Percentiles rank a stretch among this genome's conserved stretches.
These are phyloP conservation scores for Clitopilus hobsonii DNA, from an alignment of 768 basidiomycete genomes.

Conservation along the genomic window DNA sequence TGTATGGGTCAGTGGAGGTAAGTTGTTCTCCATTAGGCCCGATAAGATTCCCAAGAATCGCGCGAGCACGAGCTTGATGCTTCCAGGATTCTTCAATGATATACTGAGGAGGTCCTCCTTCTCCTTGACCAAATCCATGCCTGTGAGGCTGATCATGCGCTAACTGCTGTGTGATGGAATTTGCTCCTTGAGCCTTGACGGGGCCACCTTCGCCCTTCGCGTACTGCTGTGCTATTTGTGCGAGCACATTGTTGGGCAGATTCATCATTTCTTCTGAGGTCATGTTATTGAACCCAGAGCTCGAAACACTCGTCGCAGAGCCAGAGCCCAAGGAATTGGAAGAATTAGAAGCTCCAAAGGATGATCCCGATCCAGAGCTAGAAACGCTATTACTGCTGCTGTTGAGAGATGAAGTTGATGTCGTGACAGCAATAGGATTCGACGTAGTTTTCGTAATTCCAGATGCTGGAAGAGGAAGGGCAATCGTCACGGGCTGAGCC, in stretches of 20 bases:
- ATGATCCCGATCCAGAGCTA: constrained; percentile 40
- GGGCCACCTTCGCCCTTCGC: constrained; percentile 28
- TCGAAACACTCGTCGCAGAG: constrained; percentile 46
- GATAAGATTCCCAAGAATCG: constrained; percentile 77
- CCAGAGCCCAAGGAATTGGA: constrained; percentile 48
- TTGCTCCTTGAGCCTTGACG: constrained; percentile 17
- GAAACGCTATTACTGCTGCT: constrained; percentile 32
- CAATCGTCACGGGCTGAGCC: constrained; percentile 37
- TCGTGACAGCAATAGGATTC: constrained; percentile 55
- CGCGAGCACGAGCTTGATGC: constrained; percentile 78
- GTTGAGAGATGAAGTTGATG: constrained; percentile 30
- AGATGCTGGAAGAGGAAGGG: constrained; percentile 41
- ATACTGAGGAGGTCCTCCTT: constrained; percentile 44
- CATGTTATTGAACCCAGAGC: constrained; percentile 43
- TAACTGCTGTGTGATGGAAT: constrained; percentile 34
- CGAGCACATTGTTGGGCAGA: constrained; percentile 37
- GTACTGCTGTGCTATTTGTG: constrained; percentile 47
- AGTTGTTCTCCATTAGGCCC: constrained; percentile 85
- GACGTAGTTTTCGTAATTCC: constrained; percentile 63
- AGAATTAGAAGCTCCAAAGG: constrained; percentile 48
- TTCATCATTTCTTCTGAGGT: constrained; percentile 52
- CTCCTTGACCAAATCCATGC: constrained; percentile 25
- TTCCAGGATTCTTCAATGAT: constrained; percentile 77
- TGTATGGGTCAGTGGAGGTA: constrained; percentile 90
- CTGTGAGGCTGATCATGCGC: constrained; percentile 35